These are phyloP conservation scores for Sicyos baderoa DNA, from an alignment of 306 rosid species.

Conservation along the genomic window DNA sequence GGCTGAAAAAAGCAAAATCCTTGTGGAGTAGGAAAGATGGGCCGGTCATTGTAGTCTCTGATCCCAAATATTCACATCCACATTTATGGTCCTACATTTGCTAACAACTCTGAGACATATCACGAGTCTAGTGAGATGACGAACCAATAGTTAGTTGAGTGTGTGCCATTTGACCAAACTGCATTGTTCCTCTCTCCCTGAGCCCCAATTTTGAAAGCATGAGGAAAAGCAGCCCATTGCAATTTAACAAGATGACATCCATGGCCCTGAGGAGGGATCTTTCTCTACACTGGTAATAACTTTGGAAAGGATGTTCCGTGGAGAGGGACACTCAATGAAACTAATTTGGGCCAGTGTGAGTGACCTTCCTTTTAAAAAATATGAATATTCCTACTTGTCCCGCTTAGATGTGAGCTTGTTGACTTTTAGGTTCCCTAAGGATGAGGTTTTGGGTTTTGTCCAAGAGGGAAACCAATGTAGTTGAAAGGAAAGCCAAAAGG, in stretches of 20 bases:
- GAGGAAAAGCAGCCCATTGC: background rate
- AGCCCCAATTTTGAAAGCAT: background rate
- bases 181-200: background rate
- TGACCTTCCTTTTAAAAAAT: background rate
- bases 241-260: background rate
- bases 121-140: background rate
- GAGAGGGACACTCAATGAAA: slow-evolving; percentile 3
- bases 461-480: too few relatives aligned
- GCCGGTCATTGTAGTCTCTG: too few relatives aligned
- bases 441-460: too few relatives aligned
- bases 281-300: background rate
- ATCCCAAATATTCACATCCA: too few relatives aligned
- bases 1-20: background rate
- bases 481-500: too few relatives aligned
- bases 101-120: background rate
- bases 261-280: background rate
- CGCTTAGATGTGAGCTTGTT: too few relatives aligned
- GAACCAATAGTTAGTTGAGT: background rate
- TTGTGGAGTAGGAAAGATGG: background rate
- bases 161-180: too few relatives aligned
- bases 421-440: too few relatives aligned
- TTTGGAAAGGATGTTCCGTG: background rate
- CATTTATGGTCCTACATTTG: background rate
- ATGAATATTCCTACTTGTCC: too few relatives aligned
- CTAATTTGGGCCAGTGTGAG: background rate